A percentile compares a stretch with the other conserved stretches of the same genome.
Evolutionary conservation across 768 basidiomycete species (phyloP).

Genomic region (Pisolithus tinctorius): DNA sequence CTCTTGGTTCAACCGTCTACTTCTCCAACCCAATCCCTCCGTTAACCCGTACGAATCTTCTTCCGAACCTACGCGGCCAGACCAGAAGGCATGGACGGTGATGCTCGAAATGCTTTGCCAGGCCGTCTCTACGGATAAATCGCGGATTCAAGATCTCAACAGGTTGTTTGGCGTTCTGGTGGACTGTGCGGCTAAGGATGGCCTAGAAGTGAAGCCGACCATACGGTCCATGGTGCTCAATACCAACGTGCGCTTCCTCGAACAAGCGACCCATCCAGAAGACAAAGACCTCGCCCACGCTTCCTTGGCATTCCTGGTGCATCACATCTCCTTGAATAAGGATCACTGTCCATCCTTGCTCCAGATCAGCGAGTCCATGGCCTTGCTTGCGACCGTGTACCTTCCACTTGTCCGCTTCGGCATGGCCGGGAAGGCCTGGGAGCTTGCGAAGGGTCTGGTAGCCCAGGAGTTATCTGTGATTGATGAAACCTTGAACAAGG

Average conservation of each 20-base stretch:
- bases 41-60: conserved; percentile 37
- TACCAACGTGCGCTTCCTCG: conserved; percentile 33
- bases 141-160: conserved; percentile 50
- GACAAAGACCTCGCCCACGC: conserved; percentile 5
- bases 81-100: conserved; percentile 45
- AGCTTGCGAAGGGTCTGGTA: conserved; percentile 14
- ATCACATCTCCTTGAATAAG: conserved; percentile 3
- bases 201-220: conserved; percentile 25
- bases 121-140: conserved; percentile 19
- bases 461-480: background rate
- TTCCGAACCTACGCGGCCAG: conserved; percentile 43
- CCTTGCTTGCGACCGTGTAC: conserved; percentile 2
- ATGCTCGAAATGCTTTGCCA: conserved; percentile 53
- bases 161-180: conserved; percentile 40
- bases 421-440: conserved; percentile 17
- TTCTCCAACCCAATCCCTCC: conserved; percentile 34
- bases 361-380: background rate
- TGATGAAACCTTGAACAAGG: background rate
- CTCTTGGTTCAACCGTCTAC: conserved; percentile 64
- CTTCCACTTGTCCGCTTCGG: conserved; percentile 17
- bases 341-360: background rate
- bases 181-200: conserved; percentile 28
- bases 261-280: conserved; percentile 5
- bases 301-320: conserved; percentile 24
- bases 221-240: conserved; percentile 40